Conservation (phyloP, 495 filamentous ascomycete genomes). For the Podospora appendiculata region DNA sequence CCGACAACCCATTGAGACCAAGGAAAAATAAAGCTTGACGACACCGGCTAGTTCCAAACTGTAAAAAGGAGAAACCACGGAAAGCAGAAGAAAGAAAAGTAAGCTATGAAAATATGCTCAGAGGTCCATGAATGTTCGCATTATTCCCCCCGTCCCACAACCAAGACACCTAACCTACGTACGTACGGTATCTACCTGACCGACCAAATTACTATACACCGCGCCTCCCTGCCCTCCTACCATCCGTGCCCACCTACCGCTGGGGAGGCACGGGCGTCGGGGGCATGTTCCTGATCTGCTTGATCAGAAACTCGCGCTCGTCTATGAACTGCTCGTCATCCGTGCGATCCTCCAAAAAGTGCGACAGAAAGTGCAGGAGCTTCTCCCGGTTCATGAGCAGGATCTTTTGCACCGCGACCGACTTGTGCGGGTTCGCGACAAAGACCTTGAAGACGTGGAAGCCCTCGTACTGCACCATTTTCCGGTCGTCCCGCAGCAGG, state of each 20-base stretch:
- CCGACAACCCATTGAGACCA: no score
- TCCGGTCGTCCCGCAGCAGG: constrained; percentile 82
- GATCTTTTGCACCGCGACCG: constrained; percentile 86
- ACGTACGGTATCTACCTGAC: no score
- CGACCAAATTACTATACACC: no score
- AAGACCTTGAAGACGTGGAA: constrained; percentile 99
- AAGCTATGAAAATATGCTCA: no score
- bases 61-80: no score
- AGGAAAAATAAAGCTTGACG: no score
- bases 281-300: constrained; percentile 80
- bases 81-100: no score
- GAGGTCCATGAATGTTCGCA: no score
- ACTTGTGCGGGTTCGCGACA: constrained; percentile 96
- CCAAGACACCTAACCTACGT: no score
- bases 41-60: no score
- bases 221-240: no score
- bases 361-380: constrained; percentile 77
- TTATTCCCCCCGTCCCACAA: no score
- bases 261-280: constrained; percentile 53
- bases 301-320: constrained; percentile 92
- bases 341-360: constrained; percentile 88
- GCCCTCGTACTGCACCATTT: constrained; percentile 98
- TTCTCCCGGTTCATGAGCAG: constrained; percentile 91
- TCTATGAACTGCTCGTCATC: constrained; percentile 99
- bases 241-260: constrained; percentile 8